Conservation (phyloP, 2,329 filamentous ascomycete species). For the Xylaria sp. region DNA sequence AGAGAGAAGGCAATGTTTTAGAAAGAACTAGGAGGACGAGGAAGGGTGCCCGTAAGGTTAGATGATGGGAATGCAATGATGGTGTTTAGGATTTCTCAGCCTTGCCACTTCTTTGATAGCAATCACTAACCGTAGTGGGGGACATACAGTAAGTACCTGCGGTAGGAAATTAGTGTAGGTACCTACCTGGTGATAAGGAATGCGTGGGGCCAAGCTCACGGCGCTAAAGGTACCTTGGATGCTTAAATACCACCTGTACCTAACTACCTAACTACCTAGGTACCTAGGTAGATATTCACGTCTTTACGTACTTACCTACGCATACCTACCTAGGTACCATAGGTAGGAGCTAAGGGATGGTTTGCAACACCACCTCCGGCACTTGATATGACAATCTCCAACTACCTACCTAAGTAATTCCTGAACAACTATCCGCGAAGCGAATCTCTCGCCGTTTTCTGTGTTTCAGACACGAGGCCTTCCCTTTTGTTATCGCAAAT, state of each 20-base stretch:
- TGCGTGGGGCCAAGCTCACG: not conserved
- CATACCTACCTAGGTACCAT: too few relatives aligned
- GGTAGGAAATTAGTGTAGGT: not conserved
- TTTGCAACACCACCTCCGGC: not conserved
- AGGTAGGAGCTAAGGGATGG: not conserved
- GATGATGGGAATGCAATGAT: constrained; percentile 27
- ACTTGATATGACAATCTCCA: constrained; percentile 1
- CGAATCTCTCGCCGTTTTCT: not conserved
- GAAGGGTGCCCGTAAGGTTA: constrained; percentile 12
- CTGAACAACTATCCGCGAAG: not conserved
- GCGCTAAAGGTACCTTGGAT: too few relatives aligned
- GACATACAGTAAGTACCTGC: not conserved
- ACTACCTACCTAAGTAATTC: constrained; percentile 3
- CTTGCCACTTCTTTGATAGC: constrained; percentile 51
- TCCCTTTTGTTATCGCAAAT: constrained; percentile 5
- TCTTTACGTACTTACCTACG: too few relatives aligned
- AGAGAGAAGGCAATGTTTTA: not conserved
- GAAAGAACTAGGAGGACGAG: not conserved
- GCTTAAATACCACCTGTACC: not conserved
- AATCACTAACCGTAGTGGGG: constrained; percentile 6
- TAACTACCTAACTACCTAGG: constrained; percentile 2
- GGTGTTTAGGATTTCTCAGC: constrained; percentile 56
- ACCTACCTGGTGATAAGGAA: not conserved
- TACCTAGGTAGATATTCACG: too few relatives aligned
- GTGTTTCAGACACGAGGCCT: not conserved